Percentiles rank a stretch among this genome's conserved stretches.
Evolutionary conservation across 306 rosid species (phyloP).

Genomic region (Crotalaria pallida): DNA sequence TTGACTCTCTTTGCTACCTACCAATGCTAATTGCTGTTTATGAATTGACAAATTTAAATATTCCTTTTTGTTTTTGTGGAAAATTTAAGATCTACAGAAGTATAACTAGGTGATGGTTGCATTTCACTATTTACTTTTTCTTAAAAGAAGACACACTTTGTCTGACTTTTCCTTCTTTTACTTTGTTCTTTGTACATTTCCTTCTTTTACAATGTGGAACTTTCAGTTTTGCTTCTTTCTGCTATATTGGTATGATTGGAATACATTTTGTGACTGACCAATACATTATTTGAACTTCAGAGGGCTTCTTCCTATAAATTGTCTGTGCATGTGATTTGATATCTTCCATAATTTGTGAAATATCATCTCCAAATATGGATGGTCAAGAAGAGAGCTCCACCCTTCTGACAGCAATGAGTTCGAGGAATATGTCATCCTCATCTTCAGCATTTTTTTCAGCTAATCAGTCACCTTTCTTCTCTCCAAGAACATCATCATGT

Average conservation of each 20-base stretch:
- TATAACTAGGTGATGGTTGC: neutral
- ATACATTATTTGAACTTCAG: conserved; percentile 28
- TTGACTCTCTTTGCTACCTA: conserved; percentile 18
- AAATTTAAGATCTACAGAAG: conserved; percentile 16
- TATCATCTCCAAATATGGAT: conserved; percentile 49
- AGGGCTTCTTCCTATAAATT: neutral
- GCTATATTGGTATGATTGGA: conserved; percentile 3
- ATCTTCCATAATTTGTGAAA: conserved; percentile 29
- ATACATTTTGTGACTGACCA: conserved; percentile 17
- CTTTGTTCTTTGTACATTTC: neutral
- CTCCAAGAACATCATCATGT: conserved; percentile 75
- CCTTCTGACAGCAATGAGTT: conserved; percentile 43
- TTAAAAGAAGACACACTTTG: neutral
- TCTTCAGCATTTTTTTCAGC: conserved; percentile 84
- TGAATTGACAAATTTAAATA: neutral
- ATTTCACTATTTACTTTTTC: conserved; percentile 21
- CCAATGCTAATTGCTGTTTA: conserved; percentile 24
- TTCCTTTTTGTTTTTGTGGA: neutral
- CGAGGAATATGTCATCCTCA: conserved; percentile 70
- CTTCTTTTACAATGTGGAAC: neutral
- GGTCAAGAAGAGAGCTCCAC: conserved; percentile 66
- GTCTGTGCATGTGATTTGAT: conserved; percentile 35
- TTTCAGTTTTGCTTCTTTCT: conserved; percentile 2
- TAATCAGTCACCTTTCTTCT: conserved; percentile 84
- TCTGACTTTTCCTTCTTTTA: neutral